phyloP scores from a whole-genome alignment of 306 rosid species.

The Phaseolus lunatus region DNA sequence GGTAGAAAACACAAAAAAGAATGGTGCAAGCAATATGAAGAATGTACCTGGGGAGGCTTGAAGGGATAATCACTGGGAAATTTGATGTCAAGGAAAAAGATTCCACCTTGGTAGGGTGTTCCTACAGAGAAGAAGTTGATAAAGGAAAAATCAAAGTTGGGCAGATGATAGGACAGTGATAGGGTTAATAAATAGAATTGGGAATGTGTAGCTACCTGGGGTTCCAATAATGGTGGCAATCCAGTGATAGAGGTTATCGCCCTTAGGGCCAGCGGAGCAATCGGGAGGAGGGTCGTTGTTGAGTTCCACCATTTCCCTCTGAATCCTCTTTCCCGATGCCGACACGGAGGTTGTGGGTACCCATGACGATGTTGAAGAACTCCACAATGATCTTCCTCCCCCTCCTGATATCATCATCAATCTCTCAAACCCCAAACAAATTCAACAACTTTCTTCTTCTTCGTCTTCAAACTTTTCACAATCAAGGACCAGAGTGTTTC shows the following conservation, averaged over 20 bases:
- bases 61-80: slow-evolving; percentile 91
- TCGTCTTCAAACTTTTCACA: neutral
- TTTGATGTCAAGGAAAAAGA: slow-evolving; percentile 80
- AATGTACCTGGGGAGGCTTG: slow-evolving; percentile 77
- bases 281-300: slow-evolving; percentile 78
- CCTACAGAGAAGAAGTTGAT: slow-evolving; percentile 51
- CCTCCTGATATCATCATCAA: slow-evolving; percentile 55
- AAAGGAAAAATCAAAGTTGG: neutral
- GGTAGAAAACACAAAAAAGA: neutral
- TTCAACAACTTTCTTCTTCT: neutral
- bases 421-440: neutral
- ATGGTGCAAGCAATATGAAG: neutral
- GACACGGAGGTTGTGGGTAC: slow-evolving; percentile 75
- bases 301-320: slow-evolving; percentile 84
- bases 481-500: neutral
- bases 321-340: slow-evolving; percentile 88
- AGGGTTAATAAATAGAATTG: neutral
- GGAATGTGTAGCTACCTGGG: slow-evolving; percentile 35
- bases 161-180: neutral
- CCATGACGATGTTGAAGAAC: slow-evolving; percentile 67
- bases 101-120: slow-evolving; percentile 87
- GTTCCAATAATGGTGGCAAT: slow-evolving; percentile 87
- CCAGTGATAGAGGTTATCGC: slow-evolving; percentile 96
- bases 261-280: slow-evolving; percentile 94
- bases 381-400: slow-evolving; percentile 46